Percentiles rank a stretch among this genome's conserved stretches.
phyloP scores from a whole-genome alignment of 306 rosid genomes.

The Alnus rubra region DNA sequence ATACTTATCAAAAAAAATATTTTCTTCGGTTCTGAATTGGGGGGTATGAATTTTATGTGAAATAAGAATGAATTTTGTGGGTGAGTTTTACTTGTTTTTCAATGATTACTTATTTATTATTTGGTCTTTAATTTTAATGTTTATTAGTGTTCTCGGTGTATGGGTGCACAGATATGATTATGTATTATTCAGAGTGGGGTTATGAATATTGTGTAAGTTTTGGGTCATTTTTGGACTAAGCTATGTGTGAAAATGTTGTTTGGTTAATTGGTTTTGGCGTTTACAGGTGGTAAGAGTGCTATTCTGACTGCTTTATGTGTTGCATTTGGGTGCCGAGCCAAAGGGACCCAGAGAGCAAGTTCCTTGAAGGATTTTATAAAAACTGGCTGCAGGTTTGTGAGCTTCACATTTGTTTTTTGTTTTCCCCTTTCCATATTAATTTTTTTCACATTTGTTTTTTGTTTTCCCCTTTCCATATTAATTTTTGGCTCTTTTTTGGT shows the following conservation, averaged over 20 bases:
- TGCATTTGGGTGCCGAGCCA: constrained; percentile 93
- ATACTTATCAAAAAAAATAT: too few species aligned
- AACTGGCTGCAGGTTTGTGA: constrained; percentile 72
- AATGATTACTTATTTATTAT: neutral
- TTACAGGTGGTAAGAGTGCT: constrained; percentile 94
- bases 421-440: too few species aligned
- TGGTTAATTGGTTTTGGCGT: constrained; percentile 18
- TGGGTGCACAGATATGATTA: neutral
- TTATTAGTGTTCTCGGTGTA: neutral
- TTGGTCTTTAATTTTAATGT: neutral
- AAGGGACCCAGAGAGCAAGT: constrained; percentile 82
- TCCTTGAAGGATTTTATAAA: constrained; percentile 82
- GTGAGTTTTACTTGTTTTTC: neutral
- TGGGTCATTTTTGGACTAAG: neutral
- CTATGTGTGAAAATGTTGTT: neutral
- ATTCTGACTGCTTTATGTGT: constrained; percentile 79
- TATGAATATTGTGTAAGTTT: neutral
- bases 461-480: neutral
- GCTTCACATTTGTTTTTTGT: neutral
- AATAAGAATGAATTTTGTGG: neutral
- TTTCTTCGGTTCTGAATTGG: constrained; percentile 1
- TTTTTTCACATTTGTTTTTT: too few species aligned
- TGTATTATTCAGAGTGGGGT: neutral
- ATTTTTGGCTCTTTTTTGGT: neutral
- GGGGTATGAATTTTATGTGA: neutral